Evolutionary conservation across 331 rosid species (phyloP).

Genomic region (Arachis monticola): DNA sequence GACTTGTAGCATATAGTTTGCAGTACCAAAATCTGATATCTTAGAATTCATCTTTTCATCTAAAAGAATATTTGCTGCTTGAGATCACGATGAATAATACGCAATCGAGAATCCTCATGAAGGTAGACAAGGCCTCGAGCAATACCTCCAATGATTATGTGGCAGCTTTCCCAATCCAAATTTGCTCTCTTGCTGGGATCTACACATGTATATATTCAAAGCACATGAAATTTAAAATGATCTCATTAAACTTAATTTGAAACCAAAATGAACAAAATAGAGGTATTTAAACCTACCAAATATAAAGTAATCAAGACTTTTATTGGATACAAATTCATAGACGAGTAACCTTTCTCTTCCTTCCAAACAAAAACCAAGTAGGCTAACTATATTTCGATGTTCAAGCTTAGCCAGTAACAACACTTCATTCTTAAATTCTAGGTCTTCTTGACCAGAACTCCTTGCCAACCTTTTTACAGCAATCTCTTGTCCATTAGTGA

Average conservation of each 20-base stretch:
- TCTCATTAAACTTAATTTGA: neutral
- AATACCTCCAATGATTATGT: neutral
- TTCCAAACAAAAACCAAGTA: neutral
- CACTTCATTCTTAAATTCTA: conserved; percentile 59
- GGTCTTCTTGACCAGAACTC: neutral
- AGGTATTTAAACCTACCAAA: neutral
- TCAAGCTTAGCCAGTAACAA: conserved; percentile 57
- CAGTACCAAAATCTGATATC: conserved; percentile 52
- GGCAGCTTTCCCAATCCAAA: neutral
- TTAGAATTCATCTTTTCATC: conserved; percentile 33
- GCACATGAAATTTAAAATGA: neutral
- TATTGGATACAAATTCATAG: neutral
- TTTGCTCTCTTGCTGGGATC: neutral
- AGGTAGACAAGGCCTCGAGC: neutral
- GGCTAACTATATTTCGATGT: neutral
- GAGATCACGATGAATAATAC: neutral
- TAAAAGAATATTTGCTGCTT: neutral
- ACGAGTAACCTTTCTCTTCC: neutral
- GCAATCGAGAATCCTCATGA: neutral
- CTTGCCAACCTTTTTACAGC: neutral
- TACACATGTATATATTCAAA: neutral
- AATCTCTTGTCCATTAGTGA: neutral
- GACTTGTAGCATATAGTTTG: conserved; percentile 35
- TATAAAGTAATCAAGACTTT: neutral
- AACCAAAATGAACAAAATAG: neutral